These are phyloP conservation scores for Taphrina communis DNA, from an alignment of 1,139 yeast genomes.

Conservation along the genomic window DNA sequence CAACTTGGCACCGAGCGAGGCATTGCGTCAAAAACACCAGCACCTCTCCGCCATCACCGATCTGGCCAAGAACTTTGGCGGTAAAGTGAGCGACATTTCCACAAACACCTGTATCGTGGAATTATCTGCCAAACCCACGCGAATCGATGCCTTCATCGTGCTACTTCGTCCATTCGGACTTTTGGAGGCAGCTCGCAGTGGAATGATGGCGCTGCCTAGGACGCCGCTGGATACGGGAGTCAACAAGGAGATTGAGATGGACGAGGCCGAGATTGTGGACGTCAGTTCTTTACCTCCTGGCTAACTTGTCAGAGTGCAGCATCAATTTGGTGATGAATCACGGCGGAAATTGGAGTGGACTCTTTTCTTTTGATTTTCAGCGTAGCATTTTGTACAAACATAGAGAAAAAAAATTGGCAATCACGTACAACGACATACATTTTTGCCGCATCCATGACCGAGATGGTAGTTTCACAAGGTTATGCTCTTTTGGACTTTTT, in stretches of 20 bases:
- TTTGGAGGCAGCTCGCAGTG: constrained; percentile 93
- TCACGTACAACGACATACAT: neutral
- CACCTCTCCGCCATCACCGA: constrained; percentile 85
- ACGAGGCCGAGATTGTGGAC: constrained; percentile 66
- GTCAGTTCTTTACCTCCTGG: constrained; percentile 79
- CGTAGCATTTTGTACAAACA: constrained; percentile 3
- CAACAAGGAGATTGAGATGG: constrained; percentile 59
- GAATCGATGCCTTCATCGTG: constrained; percentile 83
- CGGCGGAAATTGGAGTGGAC: neutral
- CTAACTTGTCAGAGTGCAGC: constrained; percentile 52
- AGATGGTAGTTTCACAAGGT: neutral
- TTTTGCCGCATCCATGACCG: no score
- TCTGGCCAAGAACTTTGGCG: constrained; percentile 86
- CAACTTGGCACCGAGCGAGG: constrained; percentile 87
- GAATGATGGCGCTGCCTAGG: constrained; percentile 98
- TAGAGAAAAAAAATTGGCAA: neutral
- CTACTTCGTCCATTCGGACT: constrained; percentile 94
- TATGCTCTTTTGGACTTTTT: neutral
- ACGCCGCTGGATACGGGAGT: constrained; percentile 72
- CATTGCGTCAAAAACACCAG: constrained; percentile 88
- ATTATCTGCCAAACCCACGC: constrained; percentile 89
- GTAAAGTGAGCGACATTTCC: constrained; percentile 86
- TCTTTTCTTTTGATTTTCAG: neutral
- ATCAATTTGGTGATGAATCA: neutral
- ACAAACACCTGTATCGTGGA: constrained; percentile 95